Evolutionary conservation across 202 grass and related monocot species (phyloP), one percentile per base, ranked within the genome.

Genomic region (Dendrocalamus latiflorus): DNA sequence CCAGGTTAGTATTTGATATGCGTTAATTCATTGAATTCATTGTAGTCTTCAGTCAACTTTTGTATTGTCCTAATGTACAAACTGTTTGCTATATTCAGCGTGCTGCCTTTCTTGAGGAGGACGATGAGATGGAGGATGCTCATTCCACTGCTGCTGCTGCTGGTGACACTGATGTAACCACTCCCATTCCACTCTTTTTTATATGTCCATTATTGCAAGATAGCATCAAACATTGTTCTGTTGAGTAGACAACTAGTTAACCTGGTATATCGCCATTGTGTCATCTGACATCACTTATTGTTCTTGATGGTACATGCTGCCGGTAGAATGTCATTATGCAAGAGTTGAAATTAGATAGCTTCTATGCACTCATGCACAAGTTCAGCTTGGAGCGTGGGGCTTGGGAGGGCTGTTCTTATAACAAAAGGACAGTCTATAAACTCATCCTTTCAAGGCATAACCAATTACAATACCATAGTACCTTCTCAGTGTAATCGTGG

Each of bases 101-200:
- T 91, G 96, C 96, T 13, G 85, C 85, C 55, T 95, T 90, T 81
- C 90, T 98, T 1, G 96, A 98, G 86, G 87, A 92, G 58, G 96
- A 95, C 6, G 86, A 81, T 90, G 96, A 98, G 86, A 98, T 98
- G 96, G 96, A 95, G 83, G 91, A 87, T 91, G 93, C 96, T 67
- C 96, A 98, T 89, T 92, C 87, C 63, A 22, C 93, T 84, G 93
- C 93, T 77, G 96, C 96, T 38, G 55, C 85, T 72, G 91, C 89
- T 58, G 93, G 96, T 28, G 93, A 95, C n/a, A 98, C 96, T 80
- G 89, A 98, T 20, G 96, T 98, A 82, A 78, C 65, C 36, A 47
- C 61, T 73, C 12, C 10, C 80, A 51, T 74, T 33, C 22, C 22
- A 38, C 39, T 80, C 15, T 65, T 88, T 51, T 50, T 50, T 15